Base-by-base conservation (phyloP, 1,139 yeast genomes). In the Wickerhamiella infanticola region DNA sequence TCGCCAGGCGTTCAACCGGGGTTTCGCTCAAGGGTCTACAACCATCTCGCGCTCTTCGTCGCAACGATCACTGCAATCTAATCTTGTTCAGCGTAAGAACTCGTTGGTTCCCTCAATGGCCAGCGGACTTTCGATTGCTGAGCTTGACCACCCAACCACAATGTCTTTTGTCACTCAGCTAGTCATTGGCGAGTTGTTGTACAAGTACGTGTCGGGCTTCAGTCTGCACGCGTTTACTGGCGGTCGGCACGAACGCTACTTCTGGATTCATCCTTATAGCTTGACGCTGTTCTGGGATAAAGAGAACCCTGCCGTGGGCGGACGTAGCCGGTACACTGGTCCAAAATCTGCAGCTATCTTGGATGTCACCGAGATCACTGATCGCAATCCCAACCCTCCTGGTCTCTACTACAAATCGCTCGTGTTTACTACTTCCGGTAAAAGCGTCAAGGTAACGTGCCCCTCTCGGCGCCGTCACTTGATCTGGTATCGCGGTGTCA, bases 251-350 rank as follows among this genome's bases (percentile, higher is more conserved):
- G 93, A 82, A 59, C 73, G 97, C 53, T 90, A 78, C 63, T 90
- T 90, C 72, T 90, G 97, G 97, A 78, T 90, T 39, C 95, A 90
- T 64, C 98, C 98, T 6, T 88, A 86, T 62, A 81, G 94, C 3
- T 67, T 85, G 66, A 84, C 95, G 0, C 69, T 90, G 47, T 86
- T 85, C 62, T 90, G 98, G 98, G 80, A 90, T 7, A 73, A 75
- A 13, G 73, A 77, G 8, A 84, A 83, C 58, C 97, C 97, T 2
- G 82, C 81, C 0, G 63, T 81, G 50, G 79, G 88, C 5, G 40
- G 47, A 23, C 39, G 43, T 11, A 18, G 39, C 13, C 47, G 47
- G 5, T 39, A 40, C 27, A 41, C 46, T 4, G 24, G 39, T 2
- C 55, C 57, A 1, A 76, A 81, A 56, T 88, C 94, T 25, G 81